Base-by-base conservation (phyloP, 257 asterid species). In the Lantana camara region DNA sequence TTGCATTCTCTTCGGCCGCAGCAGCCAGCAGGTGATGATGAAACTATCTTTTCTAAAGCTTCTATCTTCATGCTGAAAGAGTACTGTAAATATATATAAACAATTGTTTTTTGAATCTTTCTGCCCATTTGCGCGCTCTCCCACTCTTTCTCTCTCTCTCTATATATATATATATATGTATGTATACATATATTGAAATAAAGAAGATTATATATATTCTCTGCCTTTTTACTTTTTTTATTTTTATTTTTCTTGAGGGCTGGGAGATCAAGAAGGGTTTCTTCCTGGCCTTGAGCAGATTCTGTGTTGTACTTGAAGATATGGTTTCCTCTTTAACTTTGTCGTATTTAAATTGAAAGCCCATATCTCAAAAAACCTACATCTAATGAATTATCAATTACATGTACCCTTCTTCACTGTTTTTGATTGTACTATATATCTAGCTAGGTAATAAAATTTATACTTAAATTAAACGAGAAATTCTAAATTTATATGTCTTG, bases 301-400 rank as follows among this genome's bases (percentile, higher is more conserved):
- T 61, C 44, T 62, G 14, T 22, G 9, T 61, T 57, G 74, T 67
- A 61, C 74, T 56, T 55, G 48, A 57, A 54, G 71, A 66, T 62
- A 34, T 67, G 10, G 7, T 38, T 61, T 52, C 32, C 23, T 57
- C 58, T 74, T 60, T 46, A 34, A 15, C 58, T 35, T 46, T 54
- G 48, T 12, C 35, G 21, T 42, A 1, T 20, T 58, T 22, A 12
- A 58, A 20, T 55, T 4, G 49, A 48, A 64, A 49, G 24, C 57
- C 68, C 61, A 60, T 16, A 30, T 49, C 41, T 50, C 20, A 44
- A 44, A 44, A 41, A 14, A 14, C 9, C 49, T 15, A 11, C 3
- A 40, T 2, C n/a, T 9, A 4, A 40, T 9, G 21, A 63, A 65
- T 27, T 27, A 52, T 9, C 6, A 12, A 38, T 54, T 34, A 48